Base-by-base conservation (phyloP, 495 filamentous ascomycete species). In the Thermochaetoides thermophila region DNA sequence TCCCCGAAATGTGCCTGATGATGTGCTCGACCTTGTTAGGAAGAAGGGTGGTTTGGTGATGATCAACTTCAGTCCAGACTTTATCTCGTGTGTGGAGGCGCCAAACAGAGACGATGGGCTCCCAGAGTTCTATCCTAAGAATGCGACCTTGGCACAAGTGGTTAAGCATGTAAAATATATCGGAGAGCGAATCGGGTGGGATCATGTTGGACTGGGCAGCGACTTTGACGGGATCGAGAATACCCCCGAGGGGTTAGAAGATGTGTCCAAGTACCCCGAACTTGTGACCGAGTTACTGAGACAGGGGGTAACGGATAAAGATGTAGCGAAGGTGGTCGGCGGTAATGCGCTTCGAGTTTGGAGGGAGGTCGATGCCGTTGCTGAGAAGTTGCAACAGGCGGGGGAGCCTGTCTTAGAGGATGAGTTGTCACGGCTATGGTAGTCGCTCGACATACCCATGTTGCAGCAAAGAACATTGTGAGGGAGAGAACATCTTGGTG, bases 221-320 rank as follows among this genome's bases (percentile, higher is more conserved):
- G 80, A 86, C 52, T 85, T 76, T 43, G 81, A 84, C 39, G 81
- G 81, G 16, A 76, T 76, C 26, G 37, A 38, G 2, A 50, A 32
- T 1, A 68, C 67, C 1, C 78, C 78, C 1, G 45, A 53, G 39
- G 78, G 78, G 0, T 40, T 84, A 40, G 74, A 74, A 14, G 84
- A 94, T 55, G 85, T 95, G 17, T 75, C 74, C 31, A 83, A 79
- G 50, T 92, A 74, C 51, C 87, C 89, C 1, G 72, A 74, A 29
- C 53, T 97, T 34, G 71, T 95, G 5, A 74, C 68, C 5, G 81
- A 85, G 53, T 50, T 87, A 32, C 54, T 89, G 35, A 54, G 50
- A 24, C 66, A 71, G 13, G 82, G 79, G 2, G 59, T 86, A 15
- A 76, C 65, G 11, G 76, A 84, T 39, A 50, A 57, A 27, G 73